Conservation (phyloP, 1,284 basidiomycete genomes). For the Apiotrichum mycotoxinovorans region DNA sequence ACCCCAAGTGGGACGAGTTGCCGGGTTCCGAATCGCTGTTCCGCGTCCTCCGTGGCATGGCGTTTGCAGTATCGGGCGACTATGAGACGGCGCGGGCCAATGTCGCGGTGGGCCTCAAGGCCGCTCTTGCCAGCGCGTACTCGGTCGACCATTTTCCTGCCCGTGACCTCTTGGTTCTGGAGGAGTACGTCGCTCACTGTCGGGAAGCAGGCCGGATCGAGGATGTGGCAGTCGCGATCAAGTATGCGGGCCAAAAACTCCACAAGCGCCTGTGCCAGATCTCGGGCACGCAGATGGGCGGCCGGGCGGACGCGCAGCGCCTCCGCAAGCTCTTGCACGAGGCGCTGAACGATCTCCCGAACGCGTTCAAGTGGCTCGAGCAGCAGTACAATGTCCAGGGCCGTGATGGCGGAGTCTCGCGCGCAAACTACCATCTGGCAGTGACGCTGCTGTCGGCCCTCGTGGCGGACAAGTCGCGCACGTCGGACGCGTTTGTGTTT, state of each 20-base stretch:
- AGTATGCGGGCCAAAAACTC: neutral
- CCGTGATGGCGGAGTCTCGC: neutral
- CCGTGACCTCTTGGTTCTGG: neutral
- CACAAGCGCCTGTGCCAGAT: constrained; percentile 11
- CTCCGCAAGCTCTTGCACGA: constrained; percentile 2
- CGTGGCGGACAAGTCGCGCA: neutral
- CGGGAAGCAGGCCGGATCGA: neutral
- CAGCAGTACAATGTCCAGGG: neutral
- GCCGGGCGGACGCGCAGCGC: neutral
- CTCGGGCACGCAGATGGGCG: neutral
- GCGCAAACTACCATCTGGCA: constrained; percentile 5
- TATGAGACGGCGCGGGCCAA: neutral
- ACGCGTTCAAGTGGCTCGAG: constrained; percentile 12
- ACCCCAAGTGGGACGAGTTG: constrained; percentile 5
- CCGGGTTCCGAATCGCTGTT: constrained; percentile 1
- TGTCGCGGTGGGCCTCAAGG: constrained; percentile 4
- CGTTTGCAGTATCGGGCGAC: constrained; percentile 4
- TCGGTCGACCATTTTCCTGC: neutral
- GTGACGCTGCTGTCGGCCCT: constrained; percentile 1
- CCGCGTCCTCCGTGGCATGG: constrained; percentile 5
- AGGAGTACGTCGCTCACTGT: constrained; percentile 4
- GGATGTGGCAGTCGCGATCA: constrained; percentile 4
- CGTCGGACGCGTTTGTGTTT: constrained; percentile 3
- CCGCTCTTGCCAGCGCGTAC: neutral
- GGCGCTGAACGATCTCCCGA: constrained; percentile 1